phyloP scores from a whole-genome alignment of 148 eudicot genomes.

The Tetragonia tetragonoides region DNA sequence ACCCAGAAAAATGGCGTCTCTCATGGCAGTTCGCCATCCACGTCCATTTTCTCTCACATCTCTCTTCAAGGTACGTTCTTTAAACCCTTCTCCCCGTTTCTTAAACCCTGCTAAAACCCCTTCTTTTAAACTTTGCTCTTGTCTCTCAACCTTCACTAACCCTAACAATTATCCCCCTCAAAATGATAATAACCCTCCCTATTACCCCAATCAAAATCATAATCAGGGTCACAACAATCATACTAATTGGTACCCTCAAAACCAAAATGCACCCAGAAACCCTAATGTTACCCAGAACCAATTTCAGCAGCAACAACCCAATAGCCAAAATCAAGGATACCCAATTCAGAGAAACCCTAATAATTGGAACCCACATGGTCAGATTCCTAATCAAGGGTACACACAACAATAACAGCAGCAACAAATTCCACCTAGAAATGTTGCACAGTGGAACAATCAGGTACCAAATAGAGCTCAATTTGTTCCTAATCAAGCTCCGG shows the following conservation, averaged over 20 bases:
- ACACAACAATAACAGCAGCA: background rate
- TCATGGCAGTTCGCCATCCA: slow-evolving; percentile 44
- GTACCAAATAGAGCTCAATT: slow-evolving; percentile 12
- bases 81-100: slow-evolving; percentile 18
- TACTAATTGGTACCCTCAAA: slow-evolving; percentile 24
- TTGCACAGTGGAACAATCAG: slow-evolving; percentile 28
- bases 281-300: slow-evolving; percentile 33
- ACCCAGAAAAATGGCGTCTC: slow-evolving; percentile 42
- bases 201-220: slow-evolving; percentile 14
- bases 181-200: too few species aligned
- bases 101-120: slow-evolving; percentile 22
- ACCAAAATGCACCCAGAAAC: slow-evolving; percentile 20
- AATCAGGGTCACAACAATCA: slow-evolving; percentile 16
- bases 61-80: slow-evolving; percentile 37
- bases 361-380: slow-evolving; percentile 31
- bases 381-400: slow-evolving; percentile 31
- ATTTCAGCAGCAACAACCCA: slow-evolving; percentile 29
- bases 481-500: slow-evolving; percentile 9
- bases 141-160: slow-evolving; percentile 27
- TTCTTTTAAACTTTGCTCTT: slow-evolving; percentile 14
- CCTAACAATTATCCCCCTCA: slow-evolving; percentile 1
- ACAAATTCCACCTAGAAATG: slow-evolving; percentile 11
- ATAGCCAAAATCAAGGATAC: slow-evolving; percentile 29
- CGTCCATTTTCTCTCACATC: slow-evolving; percentile 30
- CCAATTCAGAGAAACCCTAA: slow-evolving; percentile 28